Conservation (phyloP, 345 rosid species). For the Salix exigua region DNA sequence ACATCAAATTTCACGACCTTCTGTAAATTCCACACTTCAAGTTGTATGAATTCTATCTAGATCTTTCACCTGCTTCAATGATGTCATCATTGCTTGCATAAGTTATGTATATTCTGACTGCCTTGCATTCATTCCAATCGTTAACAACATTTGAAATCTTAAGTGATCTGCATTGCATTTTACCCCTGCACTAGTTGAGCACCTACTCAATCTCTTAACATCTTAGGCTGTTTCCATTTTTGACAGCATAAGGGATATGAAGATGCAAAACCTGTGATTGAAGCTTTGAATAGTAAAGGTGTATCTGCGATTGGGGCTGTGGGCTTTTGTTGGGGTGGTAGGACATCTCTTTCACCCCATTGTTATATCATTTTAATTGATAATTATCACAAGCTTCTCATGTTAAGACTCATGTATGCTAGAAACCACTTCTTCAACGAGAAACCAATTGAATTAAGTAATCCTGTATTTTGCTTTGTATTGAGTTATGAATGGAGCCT, state of each 20-base stretch:
- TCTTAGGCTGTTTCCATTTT: slow-evolving; percentile 2
- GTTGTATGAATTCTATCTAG: background rate
- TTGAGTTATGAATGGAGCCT: background rate
- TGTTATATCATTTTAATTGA: background rate
- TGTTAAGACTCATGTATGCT: background rate
- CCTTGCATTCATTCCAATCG: background rate
- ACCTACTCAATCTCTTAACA: background rate
- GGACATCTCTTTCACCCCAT: slow-evolving; percentile 17
- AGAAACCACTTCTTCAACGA: background rate
- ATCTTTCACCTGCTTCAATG: background rate
- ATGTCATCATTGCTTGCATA: no score
- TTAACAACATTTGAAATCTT: background rate
- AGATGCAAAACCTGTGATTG: slow-evolving; percentile 58
- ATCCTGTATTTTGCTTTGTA: background rate
- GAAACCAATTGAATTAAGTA: background rate
- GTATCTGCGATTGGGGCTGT: slow-evolving; percentile 48
- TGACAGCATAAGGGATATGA: slow-evolving; percentile 70
- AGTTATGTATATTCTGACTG: background rate
- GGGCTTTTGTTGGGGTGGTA: slow-evolving; percentile 76
- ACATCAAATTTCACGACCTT: background rate
- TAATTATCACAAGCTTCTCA: background rate
- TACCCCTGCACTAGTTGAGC: background rate
- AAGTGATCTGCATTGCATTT: background rate
- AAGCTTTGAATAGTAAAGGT: slow-evolving; percentile 63
- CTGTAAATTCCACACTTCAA: background rate